Evolutionary conservation across 805 yeast genomes (phyloP).

Genomic region (Saccharomycopsis sp.): DNA sequence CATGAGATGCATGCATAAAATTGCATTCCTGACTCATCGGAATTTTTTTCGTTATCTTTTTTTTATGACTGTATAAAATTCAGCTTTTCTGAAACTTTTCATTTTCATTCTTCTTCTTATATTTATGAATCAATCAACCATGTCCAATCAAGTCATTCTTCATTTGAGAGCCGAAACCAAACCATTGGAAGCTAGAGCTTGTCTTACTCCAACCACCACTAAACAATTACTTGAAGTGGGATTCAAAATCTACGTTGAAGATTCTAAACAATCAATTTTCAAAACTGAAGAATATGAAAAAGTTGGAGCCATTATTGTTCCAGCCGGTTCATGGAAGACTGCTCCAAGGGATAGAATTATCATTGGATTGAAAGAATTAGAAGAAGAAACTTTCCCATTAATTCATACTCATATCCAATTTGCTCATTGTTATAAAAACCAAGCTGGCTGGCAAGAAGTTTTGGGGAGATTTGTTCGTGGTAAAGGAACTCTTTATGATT

Average conservation of each 20-base stretch:
- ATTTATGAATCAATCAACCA: too few relatives aligned
- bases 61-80: too few relatives aligned
- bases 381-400: conserved; percentile 79
- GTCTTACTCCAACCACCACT: conserved; percentile 86
- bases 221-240: conserved; percentile 79
- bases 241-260: conserved; percentile 81
- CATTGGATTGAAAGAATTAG: conserved; percentile 90
- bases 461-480: conserved; percentile 84
- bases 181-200: conserved; percentile 96
- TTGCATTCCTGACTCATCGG: too few relatives aligned
- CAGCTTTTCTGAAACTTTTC: too few relatives aligned
- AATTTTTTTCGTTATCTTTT: too few relatives aligned
- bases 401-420: conserved; percentile 95
- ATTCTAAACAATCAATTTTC: conserved; percentile 76
- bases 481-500: conserved; percentile 80
- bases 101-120: too few relatives aligned
- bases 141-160: conserved; percentile 41
- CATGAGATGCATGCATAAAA: too few relatives aligned
- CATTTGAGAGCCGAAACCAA: conserved; percentile 96
- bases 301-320: conserved; percentile 83
- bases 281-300: conserved; percentile 60
- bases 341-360: conserved; percentile 90
- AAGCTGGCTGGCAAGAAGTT: conserved; percentile 95
- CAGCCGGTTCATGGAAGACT: conserved; percentile 83
- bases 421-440: conserved; percentile 98